These are phyloP conservation scores for Eucalyptus melliodora DNA, from an alignment of 345 rosid genomes.

Conservation along the genomic window DNA sequence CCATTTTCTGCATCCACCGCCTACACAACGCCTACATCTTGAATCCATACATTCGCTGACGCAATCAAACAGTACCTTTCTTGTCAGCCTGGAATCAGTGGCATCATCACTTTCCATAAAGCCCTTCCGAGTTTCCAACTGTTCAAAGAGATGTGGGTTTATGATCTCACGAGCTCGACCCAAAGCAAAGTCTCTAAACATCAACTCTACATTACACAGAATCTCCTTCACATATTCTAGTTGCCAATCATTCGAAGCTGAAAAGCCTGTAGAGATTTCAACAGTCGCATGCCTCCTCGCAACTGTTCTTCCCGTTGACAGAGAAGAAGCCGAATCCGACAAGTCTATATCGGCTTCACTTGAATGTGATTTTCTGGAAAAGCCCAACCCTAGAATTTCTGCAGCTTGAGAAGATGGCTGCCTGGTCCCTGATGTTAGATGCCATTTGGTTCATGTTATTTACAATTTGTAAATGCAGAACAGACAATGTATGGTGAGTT, in stretches of 20 bases:
- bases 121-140: slow-evolving; percentile 40
- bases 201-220: slow-evolving; percentile 38
- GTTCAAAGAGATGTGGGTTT: slow-evolving; percentile 54
- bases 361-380: slow-evolving; percentile 13
- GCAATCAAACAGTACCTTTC: slow-evolving; percentile 63
- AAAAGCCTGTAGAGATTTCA: background rate
- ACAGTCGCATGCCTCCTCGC: slow-evolving; percentile 6
- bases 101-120: background rate
- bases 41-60: slow-evolving; percentile 56
- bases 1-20: slow-evolving; percentile 51
- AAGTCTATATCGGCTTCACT: slow-evolving; percentile 41
- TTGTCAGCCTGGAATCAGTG: slow-evolving; percentile 21
- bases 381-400: slow-evolving; percentile 25
- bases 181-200: slow-evolving; percentile 55
- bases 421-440: slow-evolving; percentile 31
- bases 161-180: slow-evolving; percentile 29
- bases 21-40: slow-evolving; percentile 35
- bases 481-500: background rate
- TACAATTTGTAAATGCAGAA: background rate
- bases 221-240: slow-evolving; percentile 52
- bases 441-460: background rate
- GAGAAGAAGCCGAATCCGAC: slow-evolving; percentile 66
- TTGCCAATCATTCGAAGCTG: slow-evolving; percentile 39
- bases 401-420: slow-evolving; percentile 42
- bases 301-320: slow-evolving; percentile 10